Conservation (phyloP, 305 asterid genomes). For the Plantago lanceolata region DNA sequence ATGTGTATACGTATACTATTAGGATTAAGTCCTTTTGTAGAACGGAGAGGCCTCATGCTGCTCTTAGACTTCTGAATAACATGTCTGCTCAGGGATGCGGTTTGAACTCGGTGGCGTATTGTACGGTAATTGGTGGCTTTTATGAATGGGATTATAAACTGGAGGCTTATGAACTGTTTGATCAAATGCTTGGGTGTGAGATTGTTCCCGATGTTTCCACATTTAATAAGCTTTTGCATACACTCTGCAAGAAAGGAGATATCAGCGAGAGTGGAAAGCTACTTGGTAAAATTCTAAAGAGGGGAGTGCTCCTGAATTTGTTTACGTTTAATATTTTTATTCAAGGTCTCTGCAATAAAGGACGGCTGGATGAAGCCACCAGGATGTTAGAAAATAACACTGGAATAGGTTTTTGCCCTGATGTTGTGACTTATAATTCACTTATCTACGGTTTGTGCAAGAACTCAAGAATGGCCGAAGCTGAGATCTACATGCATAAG, state of each 20-base stretch:
- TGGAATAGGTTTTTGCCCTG: slow-evolving; percentile 55
- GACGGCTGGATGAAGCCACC: slow-evolving; percentile 56
- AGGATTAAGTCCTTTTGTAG: slow-evolving; percentile 86
- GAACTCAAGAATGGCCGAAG: slow-evolving; percentile 65
- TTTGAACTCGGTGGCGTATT: slow-evolving; percentile 68
- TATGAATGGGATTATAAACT: slow-evolving; percentile 45
- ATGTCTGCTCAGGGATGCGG: slow-evolving; percentile 75
- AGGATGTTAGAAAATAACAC: slow-evolving; percentile 50
- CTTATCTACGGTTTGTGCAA: slow-evolving; percentile 75
- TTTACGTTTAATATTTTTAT: slow-evolving; percentile 73
- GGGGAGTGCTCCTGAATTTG: slow-evolving; percentile 68
- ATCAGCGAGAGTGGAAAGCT: slow-evolving; percentile 63
- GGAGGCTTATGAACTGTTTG: slow-evolving; percentile 65
- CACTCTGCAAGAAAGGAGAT: slow-evolving; percentile 75
- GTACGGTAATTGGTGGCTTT: slow-evolving; percentile 79
- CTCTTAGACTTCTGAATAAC: slow-evolving; percentile 79
- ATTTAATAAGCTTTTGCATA: slow-evolving; percentile 70
- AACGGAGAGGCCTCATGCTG: slow-evolving; percentile 69
- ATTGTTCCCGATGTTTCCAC: slow-evolving; percentile 59
- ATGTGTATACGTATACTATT: slow-evolving; percentile 79
- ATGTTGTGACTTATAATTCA: slow-evolving; percentile 76
- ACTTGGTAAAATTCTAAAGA: slow-evolving; percentile 68
- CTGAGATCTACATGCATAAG: slow-evolving; percentile 62
- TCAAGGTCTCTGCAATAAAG: slow-evolving; percentile 73
- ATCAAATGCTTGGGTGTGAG: slow-evolving; percentile 59